A percentile compares a stretch with the other conserved stretches of the same genome.
phyloP scores from a whole-genome alignment of 2,329 filamentous ascomycete species.

The Lasiodiplodia hormozganensis region DNA sequence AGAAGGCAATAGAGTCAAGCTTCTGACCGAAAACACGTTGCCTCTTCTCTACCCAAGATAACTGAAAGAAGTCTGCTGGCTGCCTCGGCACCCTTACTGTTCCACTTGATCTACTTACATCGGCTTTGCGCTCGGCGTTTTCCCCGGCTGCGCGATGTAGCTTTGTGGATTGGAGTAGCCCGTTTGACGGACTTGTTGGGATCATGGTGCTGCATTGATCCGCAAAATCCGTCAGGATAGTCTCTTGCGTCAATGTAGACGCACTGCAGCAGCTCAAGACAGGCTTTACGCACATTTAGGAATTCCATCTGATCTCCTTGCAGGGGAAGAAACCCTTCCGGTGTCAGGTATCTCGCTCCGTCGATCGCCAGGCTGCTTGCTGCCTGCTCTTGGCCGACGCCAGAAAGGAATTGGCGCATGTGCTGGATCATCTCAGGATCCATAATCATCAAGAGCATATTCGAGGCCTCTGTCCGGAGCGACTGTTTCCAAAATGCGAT shows the following conservation, averaged over 20 bases:
- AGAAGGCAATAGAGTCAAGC: no score
- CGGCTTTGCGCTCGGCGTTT: no score
- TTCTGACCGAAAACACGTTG: no score
- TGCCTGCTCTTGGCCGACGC: neutral
- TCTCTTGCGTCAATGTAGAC: neutral
- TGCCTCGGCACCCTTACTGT: no score
- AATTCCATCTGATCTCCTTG: neutral
- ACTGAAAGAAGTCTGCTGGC: no score
- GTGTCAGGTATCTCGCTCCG: neutral
- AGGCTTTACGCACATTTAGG: neutral
- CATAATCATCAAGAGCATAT: neutral
- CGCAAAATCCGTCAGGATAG: neutral
- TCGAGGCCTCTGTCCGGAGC: neutral
- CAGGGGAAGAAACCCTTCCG: neutral
- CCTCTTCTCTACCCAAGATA: no score
- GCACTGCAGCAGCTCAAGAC: neutral
- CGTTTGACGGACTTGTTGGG: no score
- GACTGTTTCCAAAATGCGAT: neutral
- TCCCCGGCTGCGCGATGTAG: no score
- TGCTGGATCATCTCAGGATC: neutral
- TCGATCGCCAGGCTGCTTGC: neutral
- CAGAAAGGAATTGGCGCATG: neutral
- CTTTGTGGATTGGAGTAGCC: no score
- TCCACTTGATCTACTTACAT: no score
- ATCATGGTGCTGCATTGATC: neutral